Evolutionary conservation across 768 basidiomycete species (phyloP), one percentile per base, ranked within the genome.

Genomic region (Pulveroboletus frians): DNA sequence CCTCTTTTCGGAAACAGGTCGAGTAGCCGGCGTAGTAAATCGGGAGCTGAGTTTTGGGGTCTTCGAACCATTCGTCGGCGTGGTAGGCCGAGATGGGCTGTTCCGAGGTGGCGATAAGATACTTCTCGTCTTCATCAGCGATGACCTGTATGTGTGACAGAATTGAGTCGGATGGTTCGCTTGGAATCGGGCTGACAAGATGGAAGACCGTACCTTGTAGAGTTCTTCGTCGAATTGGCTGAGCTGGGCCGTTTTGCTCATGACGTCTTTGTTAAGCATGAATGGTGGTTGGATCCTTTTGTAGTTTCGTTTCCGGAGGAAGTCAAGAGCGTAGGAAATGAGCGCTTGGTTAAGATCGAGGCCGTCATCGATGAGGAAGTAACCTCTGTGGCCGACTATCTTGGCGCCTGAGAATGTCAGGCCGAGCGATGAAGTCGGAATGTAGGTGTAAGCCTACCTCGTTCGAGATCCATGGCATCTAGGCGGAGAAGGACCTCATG

Each of bases 1-100:
- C 96, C 73, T 99, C 96, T 72, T 98, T 98, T 26, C 96, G 85
- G 85, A 99, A 99, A 69, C 95, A 98, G 14, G 95, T 98, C 61
- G 85, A 90, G 68, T 85, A 90, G 18, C 88, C 87, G 0, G 88
- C 88, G 61, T 88, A 96, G 71, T 79, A 77, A 64, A 96, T 77
- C 2, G 96, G 96, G n/a, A 99, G 83, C 65, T 95, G 92, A 21
- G 79, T 82, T 41, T 90, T 83, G 1, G 93, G 93, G 66, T 83
- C 81, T 60, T 95, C 94, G 69, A 99, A 94, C 92, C 95, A 97
- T 70, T 98, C 96, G 60, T 94, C 94, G 43, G 87, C 81, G 72
- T 97, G 92, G 68, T 84, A 88, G 5, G 91, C 89, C 7, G 96
- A 98, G 69, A 99, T 93, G 34, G 96, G 96, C 67, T 99, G 96